Evolutionary conservation across 345 rosid genomes (phyloP), one percentile per base, ranked within the genome.

Genomic region (Euphorbia pulcherrima): DNA sequence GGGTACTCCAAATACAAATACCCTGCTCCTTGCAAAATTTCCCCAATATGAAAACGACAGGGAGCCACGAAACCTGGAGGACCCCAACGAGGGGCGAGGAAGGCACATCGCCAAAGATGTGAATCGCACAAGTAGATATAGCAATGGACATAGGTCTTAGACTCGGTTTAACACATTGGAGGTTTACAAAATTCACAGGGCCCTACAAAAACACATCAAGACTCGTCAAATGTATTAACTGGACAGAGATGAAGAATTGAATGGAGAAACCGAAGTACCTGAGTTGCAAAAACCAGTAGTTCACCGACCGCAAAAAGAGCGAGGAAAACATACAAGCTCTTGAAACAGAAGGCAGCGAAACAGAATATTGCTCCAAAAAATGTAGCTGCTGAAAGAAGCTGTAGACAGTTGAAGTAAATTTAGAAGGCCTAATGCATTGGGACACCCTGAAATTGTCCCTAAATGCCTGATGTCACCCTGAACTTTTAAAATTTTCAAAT

Each of bases 121-220:
- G 99, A 61, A 95, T 95, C 58, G 96, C 75, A 53, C 92, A 97
- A 6, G 97, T 95, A 37, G 99, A 92, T 37, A 83, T 75, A 50
- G 97, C 99, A 97, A 95, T 95, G 57, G 97, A 92, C 58, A 95
- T 53, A 37, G 99, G 96, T 81, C 99, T 90, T 79, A 92, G 61
- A 81, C 89, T 87, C 24, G 96, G 97, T 78, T 81, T 83, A 47
- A 95, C 97, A 70, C 96, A 86, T 75, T 92, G 99, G 27, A 92
- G 97, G 73, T 95, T 88, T 26, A 92, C 80, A 67, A 75, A 95
- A 82, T 92, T 95, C n/a, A 95, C 99, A 6, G 97, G 93, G 72
- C 90, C 99, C 97, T 94, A 78, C 52, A 67, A 6, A 60, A 53
- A 52, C n/a, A 17, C 21, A 13, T 40, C 41, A 6, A 11, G 6